A percentile compares a stretch with the other conserved stretches of the same genome.
These are phyloP conservation scores for Vanrija sp. DNA, from an alignment of 1,284 basidiomycete species.

Conservation along the genomic window DNA sequence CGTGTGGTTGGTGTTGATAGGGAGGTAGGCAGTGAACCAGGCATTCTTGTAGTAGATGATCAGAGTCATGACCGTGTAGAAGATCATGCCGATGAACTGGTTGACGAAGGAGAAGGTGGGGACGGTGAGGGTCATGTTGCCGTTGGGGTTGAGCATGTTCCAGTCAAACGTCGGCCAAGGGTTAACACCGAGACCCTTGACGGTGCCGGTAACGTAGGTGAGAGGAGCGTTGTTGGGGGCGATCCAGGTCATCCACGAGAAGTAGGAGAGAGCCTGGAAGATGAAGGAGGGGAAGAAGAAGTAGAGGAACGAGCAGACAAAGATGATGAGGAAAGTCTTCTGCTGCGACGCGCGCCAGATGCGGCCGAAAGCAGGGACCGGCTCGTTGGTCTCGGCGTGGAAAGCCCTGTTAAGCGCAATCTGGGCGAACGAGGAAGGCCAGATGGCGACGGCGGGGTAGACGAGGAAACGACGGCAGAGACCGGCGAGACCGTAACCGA, in stretches of 20 bases:
- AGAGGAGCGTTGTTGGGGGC: constrained; percentile 40
- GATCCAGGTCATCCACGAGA: constrained; percentile 61
- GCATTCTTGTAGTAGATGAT: constrained; percentile 26
- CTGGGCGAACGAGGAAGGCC: constrained; percentile 46
- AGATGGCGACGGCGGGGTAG: constrained; percentile 47
- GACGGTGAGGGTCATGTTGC: constrained; percentile 14
- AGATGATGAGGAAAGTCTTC: constrained; percentile 37
- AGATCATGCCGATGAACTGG: constrained; percentile 25
- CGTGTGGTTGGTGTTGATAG: constrained; percentile 28
- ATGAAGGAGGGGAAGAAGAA: constrained; percentile 41
- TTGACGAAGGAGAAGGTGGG: constrained; percentile 34
- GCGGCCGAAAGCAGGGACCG: constrained; percentile 22
- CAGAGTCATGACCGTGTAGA: constrained; percentile 13
- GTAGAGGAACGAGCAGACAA: constrained; percentile 35
- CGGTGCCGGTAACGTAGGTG: constrained; percentile 18
- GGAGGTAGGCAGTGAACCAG: constrained; percentile 35
- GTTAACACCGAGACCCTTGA: constrained; percentile 38
- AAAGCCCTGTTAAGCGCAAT: constrained; percentile 46
- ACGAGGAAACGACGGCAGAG: constrained; percentile 51
- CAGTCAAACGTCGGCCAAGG: constrained; percentile 39
- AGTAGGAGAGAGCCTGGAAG: constrained; percentile 52
- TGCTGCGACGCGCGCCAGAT: constrained; percentile 34
- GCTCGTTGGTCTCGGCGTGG: constrained; percentile 29
- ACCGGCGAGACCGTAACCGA: constrained; percentile 52
- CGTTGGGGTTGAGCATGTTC: constrained; percentile 12